A percentile compares a stretch with the other conserved stretches of the same genome.
phyloP scores from a whole-genome alignment of 352 stramenopile genomes.

The Pythium phragmitis region DNA sequence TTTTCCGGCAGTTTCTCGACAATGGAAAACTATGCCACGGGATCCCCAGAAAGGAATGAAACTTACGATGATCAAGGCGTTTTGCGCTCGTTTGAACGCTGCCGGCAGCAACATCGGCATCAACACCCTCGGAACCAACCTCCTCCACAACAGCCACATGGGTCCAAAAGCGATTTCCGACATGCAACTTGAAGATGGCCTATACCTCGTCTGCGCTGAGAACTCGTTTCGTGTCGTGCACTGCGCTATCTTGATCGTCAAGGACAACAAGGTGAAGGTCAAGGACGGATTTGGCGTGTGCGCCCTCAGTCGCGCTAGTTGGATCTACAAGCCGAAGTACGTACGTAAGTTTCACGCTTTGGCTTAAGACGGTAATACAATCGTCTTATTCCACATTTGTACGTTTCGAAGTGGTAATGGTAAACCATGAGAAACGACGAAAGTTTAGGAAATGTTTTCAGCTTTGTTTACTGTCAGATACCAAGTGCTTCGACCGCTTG shows the following conservation, averaged over 20 bases:
- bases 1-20: background rate
- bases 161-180: background rate
- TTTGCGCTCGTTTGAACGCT: background rate
- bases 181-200: background rate
- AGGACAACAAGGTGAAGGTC: background rate
- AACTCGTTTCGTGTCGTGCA: slow-evolving; percentile 1
- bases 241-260: background rate
- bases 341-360: slow-evolving; percentile 1
- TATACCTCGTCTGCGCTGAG: slow-evolving; percentile 2
- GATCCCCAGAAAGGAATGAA: background rate
- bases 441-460: too few species aligned
- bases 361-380: slow-evolving; percentile 2
- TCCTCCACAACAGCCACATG: background rate
- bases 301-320: background rate
- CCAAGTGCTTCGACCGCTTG: too few species aligned
- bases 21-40: background rate
- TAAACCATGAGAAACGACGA: too few species aligned
- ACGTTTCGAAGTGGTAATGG: too few species aligned
- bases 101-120: too few species aligned
- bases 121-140: background rate
- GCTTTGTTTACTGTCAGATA: too few species aligned
- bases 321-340: slow-evolving; percentile 4
- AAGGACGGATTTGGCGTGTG: background rate
- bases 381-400: background rate
- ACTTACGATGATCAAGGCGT: background rate